These are phyloP conservation scores for Lenzites betulinus DNA, from an alignment of 768 basidiomycete species.

Conservation along the genomic window DNA sequence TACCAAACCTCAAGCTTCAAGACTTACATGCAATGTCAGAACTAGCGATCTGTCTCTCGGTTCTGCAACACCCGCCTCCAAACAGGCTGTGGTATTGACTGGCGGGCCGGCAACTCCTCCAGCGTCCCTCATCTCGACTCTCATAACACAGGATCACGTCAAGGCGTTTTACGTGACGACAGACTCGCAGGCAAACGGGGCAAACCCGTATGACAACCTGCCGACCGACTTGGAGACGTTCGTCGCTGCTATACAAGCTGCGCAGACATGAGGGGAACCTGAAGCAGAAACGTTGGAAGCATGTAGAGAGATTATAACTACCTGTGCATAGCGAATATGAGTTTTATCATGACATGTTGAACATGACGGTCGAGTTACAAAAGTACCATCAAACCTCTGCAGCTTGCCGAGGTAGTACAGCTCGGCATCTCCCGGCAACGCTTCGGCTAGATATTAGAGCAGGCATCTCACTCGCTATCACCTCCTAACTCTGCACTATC, in stretches of 20 bases:
- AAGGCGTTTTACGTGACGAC: constrained; percentile 37
- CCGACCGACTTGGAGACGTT: constrained; percentile 29
- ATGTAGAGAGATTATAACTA: too few species aligned
- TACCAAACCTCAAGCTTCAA: too few species aligned
- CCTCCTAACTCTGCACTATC: too few species aligned
- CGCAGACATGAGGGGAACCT: too few species aligned
- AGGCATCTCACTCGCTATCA: too few species aligned
- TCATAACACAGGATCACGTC: constrained; percentile 27
- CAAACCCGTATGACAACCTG: constrained; percentile 26
- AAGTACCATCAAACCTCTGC: too few species aligned
- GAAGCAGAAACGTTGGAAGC: too few species aligned
- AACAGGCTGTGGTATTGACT: constrained; percentile 39
- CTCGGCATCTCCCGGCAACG: neutral
- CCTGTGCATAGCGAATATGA: too few species aligned
- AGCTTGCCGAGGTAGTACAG: neutral
- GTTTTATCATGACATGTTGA: too few species aligned
- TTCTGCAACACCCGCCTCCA: constrained; percentile 19
- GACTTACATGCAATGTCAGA: constrained; percentile 18
- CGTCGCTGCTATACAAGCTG: constrained; percentile 10
- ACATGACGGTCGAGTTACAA: too few species aligned
- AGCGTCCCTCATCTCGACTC: constrained; percentile 24
- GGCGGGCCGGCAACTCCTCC: constrained; percentile 33
- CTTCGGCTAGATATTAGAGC: neutral
- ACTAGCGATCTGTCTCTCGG: constrained; percentile 26
- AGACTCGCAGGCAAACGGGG: constrained; percentile 23